Percentiles rank a stretch among this genome's conserved stretches.
phyloP scores from a whole-genome alignment of 2,329 filamentous ascomycete genomes.

The Pseudogymnoascus sp. region DNA sequence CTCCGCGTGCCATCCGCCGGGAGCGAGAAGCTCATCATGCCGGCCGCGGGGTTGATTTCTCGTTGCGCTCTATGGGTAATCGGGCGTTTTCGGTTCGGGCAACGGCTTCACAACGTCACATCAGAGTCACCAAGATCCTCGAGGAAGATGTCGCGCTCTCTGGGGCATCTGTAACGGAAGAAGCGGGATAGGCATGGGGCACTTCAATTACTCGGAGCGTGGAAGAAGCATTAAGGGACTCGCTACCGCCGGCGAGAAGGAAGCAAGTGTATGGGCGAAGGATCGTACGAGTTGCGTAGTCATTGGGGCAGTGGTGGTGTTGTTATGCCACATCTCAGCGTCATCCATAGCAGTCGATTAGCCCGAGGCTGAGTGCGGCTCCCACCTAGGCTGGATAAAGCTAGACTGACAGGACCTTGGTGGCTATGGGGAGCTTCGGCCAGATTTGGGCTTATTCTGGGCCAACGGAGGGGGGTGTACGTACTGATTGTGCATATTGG shows the following conservation, averaged over 20 bases:
- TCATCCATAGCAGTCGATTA: neutral
- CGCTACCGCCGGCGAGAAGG: neutral
- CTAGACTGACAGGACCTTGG: slow-evolving; percentile 12
- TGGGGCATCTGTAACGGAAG: neutral
- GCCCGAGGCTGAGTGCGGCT: slow-evolving; percentile 11
- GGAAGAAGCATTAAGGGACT: slow-evolving; percentile 1
- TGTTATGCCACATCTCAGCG: slow-evolving; percentile 4
- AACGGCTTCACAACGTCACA: neutral
- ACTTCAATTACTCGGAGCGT: slow-evolving; percentile 3
- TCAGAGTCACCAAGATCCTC: neutral
- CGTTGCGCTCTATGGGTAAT: neutral
- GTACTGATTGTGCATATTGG: slow-evolving; percentile 1
- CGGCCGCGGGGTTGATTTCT: neutral
- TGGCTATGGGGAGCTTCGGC: slow-evolving; percentile 1
- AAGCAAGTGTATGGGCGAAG: slow-evolving; percentile 1
- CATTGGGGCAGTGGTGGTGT: slow-evolving; percentile 10
- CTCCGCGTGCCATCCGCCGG: neutral
- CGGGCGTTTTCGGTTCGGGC: neutral
- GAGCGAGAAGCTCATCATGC: slow-evolving; percentile 10
- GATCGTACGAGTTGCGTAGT: slow-evolving; percentile 10
- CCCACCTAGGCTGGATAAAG: neutral
- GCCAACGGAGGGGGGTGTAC: neutral
- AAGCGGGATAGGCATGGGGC: slow-evolving; percentile 1
- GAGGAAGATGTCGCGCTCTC: neutral
- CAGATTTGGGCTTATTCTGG: slow-evolving; percentile 11